phyloP scores from a whole-genome alignment of 208 protist genomes.

The Crithidia bombi region DNA sequence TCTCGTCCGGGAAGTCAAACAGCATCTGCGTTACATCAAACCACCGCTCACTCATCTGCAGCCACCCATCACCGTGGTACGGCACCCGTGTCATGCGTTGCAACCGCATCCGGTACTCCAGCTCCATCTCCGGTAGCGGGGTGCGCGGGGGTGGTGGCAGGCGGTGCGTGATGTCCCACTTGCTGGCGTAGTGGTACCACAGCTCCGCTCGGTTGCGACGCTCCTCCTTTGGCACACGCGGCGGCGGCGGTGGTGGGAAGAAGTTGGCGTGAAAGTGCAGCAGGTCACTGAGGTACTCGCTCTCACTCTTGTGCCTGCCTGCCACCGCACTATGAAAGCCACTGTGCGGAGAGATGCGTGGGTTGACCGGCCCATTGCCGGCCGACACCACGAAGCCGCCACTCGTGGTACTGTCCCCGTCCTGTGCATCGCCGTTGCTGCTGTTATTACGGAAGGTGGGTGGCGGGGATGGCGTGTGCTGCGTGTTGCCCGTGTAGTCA shows the following conservation, averaged over 20 bases:
- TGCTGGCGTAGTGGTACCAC: conserved; percentile 84
- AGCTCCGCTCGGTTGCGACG: conserved; percentile 58
- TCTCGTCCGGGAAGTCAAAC: conserved; percentile 76
- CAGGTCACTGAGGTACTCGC: conserved; percentile 71
- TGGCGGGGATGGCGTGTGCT: neutral
- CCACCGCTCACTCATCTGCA: conserved; percentile 70
- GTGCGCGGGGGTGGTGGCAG: conserved; percentile 78
- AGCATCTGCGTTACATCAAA: conserved; percentile 61
- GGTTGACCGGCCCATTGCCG: neutral
- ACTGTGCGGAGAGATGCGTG: neutral
- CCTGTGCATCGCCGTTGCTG: neutral
- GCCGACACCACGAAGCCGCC: conserved; percentile 24
- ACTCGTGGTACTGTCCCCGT: no score
- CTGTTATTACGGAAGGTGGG: conserved; percentile 1
- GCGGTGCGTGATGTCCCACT: conserved; percentile 85
- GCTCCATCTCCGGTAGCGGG: conserved; percentile 76
- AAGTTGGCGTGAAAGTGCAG: conserved; percentile 84
- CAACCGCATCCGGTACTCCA: conserved; percentile 58
- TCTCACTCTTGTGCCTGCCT: conserved; percentile 50
- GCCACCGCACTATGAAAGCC: neutral
- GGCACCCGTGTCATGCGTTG: conserved; percentile 61
- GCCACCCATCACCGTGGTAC: conserved; percentile 75
- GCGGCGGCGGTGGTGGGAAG: conserved; percentile 80
- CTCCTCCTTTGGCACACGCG: conserved; percentile 46
- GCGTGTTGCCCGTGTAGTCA: neutral